Evolutionary conservation across 345 rosid genomes (phyloP), one percentile per base, ranked within the genome.

Genomic region (Populus alba): DNA sequence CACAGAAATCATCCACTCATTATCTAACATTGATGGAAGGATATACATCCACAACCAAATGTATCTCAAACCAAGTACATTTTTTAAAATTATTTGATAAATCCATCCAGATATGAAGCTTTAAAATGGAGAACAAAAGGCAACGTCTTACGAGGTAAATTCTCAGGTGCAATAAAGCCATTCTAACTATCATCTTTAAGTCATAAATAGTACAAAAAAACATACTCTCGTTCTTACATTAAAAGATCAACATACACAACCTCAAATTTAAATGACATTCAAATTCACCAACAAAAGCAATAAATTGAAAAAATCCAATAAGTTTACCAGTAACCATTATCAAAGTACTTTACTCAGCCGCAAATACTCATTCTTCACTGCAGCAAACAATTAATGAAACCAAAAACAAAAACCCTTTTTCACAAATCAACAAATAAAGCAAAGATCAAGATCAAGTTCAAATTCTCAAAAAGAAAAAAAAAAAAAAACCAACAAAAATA

Each of bases 391-490:
- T 75, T 27, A 29, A 66, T 66, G 68, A 59, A n/a, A 59, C 13
- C 65, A 59, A 39, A 77, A 79, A 67, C 17, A 68, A 33, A 66
- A 13, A 39, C 37, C 68, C 66, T 29, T 20, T 53, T 51, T 65
- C 68, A 43, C n/a, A 66, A 78, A 73, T 53, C 31, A 43, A 41
- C 68, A 79, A 59, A 38, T 59, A 68, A 66, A 66, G 73, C 55
- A 78, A 66, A 51, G 39, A 71, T 13, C 38, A 61, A 65, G 41
- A 72, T 63, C 76, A 37, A 39, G 38, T 20, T 62, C 43, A n/a
- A 71, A 12, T 27, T 23, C 11, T 29, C n/a, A 3, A 71, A 77
- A 18, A 78, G 49, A 25, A 27, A 27, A 55, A 11, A 67, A 67
- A 29, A 55, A 11, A 67, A 67, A 29, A 27, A 29, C 10, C 29